Evolutionary conservation across 108 stramenopile species (phyloP), one percentile per base, ranked within the genome.

Genomic region (Seminavis robusta): DNA sequence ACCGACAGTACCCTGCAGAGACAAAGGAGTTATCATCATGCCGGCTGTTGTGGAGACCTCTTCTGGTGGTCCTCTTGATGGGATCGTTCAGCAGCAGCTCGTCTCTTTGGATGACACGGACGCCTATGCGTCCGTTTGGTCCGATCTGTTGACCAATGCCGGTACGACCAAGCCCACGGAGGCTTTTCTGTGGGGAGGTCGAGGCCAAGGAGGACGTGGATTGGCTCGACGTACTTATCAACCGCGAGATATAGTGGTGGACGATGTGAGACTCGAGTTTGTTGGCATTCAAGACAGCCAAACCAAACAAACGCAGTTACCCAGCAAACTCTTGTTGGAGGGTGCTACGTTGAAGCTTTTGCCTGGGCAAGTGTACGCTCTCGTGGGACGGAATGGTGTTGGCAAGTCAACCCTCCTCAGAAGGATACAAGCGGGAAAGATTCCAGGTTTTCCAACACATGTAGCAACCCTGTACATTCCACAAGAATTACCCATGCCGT

Each of bases 391-490:
- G 29, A 86, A 86, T 57, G 80, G 80, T 9, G 65, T 71, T 33
- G 86, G 86, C 17, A 88, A 88, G 41, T 77, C 75, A 19, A 79
- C 83, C 5, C 59, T 93, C 15, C 34, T 88, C 30, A 75, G 74
- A 65, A 53, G 83, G 23, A 84, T 93, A 30, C 63, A 65, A 40
- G 69, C 74, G 2, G 68, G 77, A 25, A 82, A 69, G 53, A 82
- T 93, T 38, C 87, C 87, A 10, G 91, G 91, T n/a, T 83, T 88
- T 59, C 74, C 83, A 16, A 59, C 75, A 0, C 76, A 85, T 37
- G 54, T 88, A 15, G 57, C 74, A 13, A 71, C 82, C 11, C 29
- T 84, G 10, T 80, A 83, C 31, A 48, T 93, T 0, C 80, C 87
- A 4, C 87, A 88, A 40, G 79, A 84, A 55, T 47, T 89, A 0